phyloP scores from a whole-genome alignment of 805 yeast genomes.

The Saccharomycopsis microspora region DNA sequence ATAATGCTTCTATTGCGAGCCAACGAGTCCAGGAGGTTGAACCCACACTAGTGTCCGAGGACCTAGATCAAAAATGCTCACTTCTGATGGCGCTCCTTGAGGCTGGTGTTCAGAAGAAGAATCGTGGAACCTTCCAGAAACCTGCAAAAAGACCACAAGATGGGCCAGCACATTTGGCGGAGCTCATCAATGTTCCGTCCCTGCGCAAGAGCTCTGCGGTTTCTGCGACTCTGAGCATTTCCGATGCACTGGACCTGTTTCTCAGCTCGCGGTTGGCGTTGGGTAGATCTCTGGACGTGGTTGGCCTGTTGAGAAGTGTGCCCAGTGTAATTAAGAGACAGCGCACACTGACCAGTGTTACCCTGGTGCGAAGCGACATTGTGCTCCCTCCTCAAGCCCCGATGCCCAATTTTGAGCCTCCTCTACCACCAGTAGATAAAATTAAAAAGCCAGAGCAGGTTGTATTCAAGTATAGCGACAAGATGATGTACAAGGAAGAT shows the following conservation, averaged over 20 bases:
- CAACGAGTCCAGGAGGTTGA: background rate
- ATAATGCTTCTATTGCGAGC: constrained; percentile 25
- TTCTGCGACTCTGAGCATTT: constrained; percentile 4
- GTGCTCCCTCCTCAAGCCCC: constrained; percentile 32
- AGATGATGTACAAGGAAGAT: background rate
- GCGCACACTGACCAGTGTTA: background rate
- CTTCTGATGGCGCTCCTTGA: background rate
- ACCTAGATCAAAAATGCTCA: background rate
- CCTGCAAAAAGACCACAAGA: too few relatives aligned
- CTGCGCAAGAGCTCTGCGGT: constrained; percentile 14
- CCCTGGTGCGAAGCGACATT: background rate
- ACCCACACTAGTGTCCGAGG: background rate
- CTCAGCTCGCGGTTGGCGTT: background rate
- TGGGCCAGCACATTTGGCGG: background rate
- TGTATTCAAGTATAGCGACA: background rate
- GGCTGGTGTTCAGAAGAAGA: too few relatives aligned
- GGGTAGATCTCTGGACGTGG: background rate
- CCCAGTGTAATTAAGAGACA: background rate
- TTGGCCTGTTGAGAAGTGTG: background rate
- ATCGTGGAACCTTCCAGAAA: too few relatives aligned
- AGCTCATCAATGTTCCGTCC: constrained; percentile 13
- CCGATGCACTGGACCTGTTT: background rate
- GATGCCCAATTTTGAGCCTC: constrained; percentile 43
- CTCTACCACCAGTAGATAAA: constrained; percentile 15
- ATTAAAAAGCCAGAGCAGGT: background rate